Percentiles rank a stretch among this genome's conserved stretches.
phyloP scores from a whole-genome alignment of 768 basidiomycete species.

The Pisolithus orientalis region DNA sequence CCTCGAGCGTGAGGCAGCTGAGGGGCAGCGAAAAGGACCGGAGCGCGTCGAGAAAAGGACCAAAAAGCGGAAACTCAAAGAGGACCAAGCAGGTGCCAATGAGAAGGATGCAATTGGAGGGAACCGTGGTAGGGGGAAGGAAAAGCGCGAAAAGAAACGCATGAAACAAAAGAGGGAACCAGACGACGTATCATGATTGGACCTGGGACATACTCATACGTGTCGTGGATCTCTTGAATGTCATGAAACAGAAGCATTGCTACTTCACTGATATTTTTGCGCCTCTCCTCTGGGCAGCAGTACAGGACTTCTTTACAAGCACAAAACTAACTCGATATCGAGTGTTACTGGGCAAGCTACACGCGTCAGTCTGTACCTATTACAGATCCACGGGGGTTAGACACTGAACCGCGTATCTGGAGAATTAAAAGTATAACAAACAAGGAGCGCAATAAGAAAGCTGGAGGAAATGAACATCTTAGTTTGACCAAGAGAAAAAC shows the following conservation, averaged over 20 bases:
- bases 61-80: constrained; percentile 26
- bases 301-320: no score
- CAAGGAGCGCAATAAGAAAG: background rate
- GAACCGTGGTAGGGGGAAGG: constrained; percentile 15
- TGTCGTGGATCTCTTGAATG: background rate
- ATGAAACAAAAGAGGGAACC: background rate
- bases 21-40: constrained; percentile 21
- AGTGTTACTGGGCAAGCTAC: no score
- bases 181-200: background rate
- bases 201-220: background rate
- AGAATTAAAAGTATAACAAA: background rate
- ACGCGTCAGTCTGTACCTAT: no score
- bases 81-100: constrained; percentile 6
- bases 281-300: background rate
- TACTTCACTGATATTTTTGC: background rate
- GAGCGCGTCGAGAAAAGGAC: constrained; percentile 24
- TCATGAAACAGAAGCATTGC: background rate
- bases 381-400: no score
- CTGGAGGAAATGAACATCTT: background rate
- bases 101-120: constrained; percentile 7
- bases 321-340: no score
- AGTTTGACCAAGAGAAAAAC: background rate
- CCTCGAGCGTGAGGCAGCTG: constrained; percentile 15
- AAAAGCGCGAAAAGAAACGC: constrained; percentile 20
- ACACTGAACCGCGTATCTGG: background rate